A percentile compares a stretch with the other conserved stretches of the same genome.
These are phyloP conservation scores for Yamadazyma atmosphaerica DNA, from an alignment of 1,139 yeast genomes.

Conservation along the genomic window DNA sequence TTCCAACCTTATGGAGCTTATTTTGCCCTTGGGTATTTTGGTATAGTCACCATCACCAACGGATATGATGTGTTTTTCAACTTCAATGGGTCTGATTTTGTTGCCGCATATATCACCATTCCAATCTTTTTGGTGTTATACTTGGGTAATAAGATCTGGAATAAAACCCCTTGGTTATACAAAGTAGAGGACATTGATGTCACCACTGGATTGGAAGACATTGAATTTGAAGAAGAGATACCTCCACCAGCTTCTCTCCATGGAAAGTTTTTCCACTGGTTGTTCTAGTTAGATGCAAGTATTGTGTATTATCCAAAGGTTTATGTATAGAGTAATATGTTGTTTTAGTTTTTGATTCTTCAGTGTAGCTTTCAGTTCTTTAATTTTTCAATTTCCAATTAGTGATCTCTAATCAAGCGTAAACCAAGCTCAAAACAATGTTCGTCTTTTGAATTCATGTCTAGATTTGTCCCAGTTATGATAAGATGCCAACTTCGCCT, in stretches of 20 bases:
- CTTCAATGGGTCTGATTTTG: slow-evolving; percentile 44
- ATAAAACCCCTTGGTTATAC: slow-evolving; percentile 25
- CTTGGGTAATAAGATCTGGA: slow-evolving; percentile 24
- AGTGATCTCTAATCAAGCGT: too few relatives aligned
- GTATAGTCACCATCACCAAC: slow-evolving; percentile 45
- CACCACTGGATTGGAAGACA: slow-evolving; percentile 18
- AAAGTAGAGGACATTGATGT: slow-evolving; percentile 17
- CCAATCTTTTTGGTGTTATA: slow-evolving; percentile 19
- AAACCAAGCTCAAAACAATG: too few relatives aligned
- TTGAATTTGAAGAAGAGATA: slow-evolving; percentile 23
- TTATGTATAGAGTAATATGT: not conserved
- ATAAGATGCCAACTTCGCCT: too few relatives aligned
- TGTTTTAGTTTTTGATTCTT: not conserved
- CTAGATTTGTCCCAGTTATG: too few relatives aligned
- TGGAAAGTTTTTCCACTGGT: slow-evolving; percentile 1
- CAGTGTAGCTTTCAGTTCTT: not conserved
- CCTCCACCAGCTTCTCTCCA: not conserved
- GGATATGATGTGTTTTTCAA: slow-evolving; percentile 55
- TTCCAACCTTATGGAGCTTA: slow-evolving; percentile 47
- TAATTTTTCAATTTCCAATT: too few relatives aligned
- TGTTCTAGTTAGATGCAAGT: too few relatives aligned
- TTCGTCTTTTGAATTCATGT: too few relatives aligned
- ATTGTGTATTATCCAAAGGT: too few relatives aligned
- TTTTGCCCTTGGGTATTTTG: slow-evolving; percentile 41
- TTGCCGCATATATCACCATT: slow-evolving; percentile 55